These are phyloP conservation scores for Aechmea fasciata DNA, from an alignment of 176 grass and related monocot genomes.

Conservation along the genomic window DNA sequence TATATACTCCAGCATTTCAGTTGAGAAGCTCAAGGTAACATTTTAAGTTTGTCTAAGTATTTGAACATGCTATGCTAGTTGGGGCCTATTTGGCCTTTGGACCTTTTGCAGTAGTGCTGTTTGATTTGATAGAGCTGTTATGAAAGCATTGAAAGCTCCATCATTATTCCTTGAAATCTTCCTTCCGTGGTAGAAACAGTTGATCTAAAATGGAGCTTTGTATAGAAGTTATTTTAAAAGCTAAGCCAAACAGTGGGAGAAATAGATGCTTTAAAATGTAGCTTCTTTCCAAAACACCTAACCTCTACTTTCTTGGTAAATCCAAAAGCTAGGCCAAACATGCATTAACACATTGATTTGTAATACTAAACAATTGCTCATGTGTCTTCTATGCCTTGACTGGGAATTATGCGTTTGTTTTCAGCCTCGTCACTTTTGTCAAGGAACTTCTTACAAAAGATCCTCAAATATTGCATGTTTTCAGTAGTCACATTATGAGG, in stretches of 20 bases:
- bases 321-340: too few species aligned
- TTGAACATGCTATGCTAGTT: too few species aligned
- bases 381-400: neutral
- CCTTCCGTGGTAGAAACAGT: too few species aligned
- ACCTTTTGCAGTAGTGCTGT: too few species aligned
- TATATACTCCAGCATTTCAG: constrained; percentile 63
- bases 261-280: neutral
- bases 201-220: too few species aligned
- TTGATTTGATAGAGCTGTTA: too few species aligned
- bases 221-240: too few species aligned
- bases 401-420: constrained; percentile 7
- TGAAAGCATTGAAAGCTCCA: too few species aligned
- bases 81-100: too few species aligned
- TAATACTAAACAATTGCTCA: neutral
- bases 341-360: neutral
- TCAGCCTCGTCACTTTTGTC: constrained; percentile 43
- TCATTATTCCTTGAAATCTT: too few species aligned
- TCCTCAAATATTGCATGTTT: constrained; percentile 40
- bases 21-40: constrained; percentile 50
- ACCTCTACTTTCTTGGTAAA: neutral
- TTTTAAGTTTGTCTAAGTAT: neutral
- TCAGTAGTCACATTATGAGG: constrained; percentile 65
- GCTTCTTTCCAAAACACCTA: neutral
- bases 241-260: too few species aligned
- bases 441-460: constrained; percentile 47